phyloP scores from a whole-genome alignment of 306 rosid species.

The Elaeagnus macrophylla region DNA sequence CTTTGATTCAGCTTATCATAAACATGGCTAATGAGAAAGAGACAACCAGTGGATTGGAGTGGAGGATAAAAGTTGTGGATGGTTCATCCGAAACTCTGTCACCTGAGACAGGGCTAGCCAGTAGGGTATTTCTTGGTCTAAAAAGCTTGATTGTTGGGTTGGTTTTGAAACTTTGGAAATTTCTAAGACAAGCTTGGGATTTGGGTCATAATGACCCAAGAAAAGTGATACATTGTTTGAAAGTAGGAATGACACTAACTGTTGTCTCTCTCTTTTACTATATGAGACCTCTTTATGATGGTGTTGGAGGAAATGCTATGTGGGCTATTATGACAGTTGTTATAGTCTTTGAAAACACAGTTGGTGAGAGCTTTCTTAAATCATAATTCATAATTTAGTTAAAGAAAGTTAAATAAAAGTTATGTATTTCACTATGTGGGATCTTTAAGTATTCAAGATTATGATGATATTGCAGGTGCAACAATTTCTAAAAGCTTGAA shows the following conservation, averaged over 20 bases:
- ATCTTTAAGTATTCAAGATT: neutral
- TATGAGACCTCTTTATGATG: constrained; percentile 62
- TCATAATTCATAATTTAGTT: neutral
- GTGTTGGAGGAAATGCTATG: constrained; percentile 75
- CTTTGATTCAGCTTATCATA: neutral
- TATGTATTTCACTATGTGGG: too few species aligned
- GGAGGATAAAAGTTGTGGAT: constrained; percentile 51
- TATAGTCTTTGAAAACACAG: constrained; percentile 56
- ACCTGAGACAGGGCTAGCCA: constrained; percentile 16
- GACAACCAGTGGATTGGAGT: constrained; percentile 29
- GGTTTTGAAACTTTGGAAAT: constrained; percentile 30
- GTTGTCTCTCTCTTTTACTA: constrained; percentile 67
- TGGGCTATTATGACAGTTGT: constrained; percentile 85
- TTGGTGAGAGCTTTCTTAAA: constrained; percentile 42
- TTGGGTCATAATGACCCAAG: constrained; percentile 69
- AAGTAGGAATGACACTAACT: constrained; percentile 73
- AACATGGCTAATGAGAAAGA: constrained; percentile 27
- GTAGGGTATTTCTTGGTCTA: constrained; percentile 17
- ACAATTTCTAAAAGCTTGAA: constrained; percentile 49
- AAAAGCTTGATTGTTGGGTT: constrained; percentile 28
- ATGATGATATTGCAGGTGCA: constrained; percentile 51
- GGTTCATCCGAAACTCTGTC: constrained; percentile 26
- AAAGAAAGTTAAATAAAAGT: too few species aligned
- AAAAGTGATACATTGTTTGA: constrained; percentile 62
- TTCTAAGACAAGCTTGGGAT: constrained; percentile 61